Evolutionary conservation across 371 early-diverging fungal species (phyloP).

Genomic region (Syncephalastrum contaminatum): DNA sequence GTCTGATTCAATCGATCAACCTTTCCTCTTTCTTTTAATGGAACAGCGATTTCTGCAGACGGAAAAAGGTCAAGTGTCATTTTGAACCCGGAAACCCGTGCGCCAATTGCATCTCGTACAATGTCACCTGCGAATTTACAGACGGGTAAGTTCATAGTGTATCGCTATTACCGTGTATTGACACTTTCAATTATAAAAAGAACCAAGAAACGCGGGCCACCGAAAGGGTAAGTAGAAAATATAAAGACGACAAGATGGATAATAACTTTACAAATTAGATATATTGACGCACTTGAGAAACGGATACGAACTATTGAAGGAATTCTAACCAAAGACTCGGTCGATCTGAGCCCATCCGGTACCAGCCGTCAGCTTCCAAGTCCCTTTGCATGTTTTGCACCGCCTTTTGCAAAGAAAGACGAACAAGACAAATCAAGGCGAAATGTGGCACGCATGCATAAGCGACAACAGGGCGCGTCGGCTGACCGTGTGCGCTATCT

Average conservation of each 20-base stretch:
- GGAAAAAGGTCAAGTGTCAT: constrained; percentile 36
- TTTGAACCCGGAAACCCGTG: constrained; percentile 29
- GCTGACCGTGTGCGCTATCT: constrained; percentile 37
- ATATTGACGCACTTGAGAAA: constrained; percentile 47
- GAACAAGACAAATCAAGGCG: background rate
- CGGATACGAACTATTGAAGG: constrained; percentile 40
- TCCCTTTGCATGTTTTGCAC: background rate
- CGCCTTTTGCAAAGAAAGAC: constrained; percentile 1
- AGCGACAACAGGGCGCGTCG: constrained; percentile 7
- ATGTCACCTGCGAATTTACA: constrained; percentile 27
- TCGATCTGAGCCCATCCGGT: background rate
- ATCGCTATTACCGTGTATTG: background rate
- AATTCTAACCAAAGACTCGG: background rate
- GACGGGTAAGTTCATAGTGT: constrained; percentile 6
- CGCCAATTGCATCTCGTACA: constrained; percentile 31
- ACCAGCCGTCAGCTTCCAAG: background rate
- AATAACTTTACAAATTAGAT: constrained; percentile 14
- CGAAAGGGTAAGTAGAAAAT: constrained; percentile 26
- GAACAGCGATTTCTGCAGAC: constrained; percentile 39
- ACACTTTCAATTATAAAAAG: constrained; percentile 4
- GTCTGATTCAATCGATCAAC: no score
- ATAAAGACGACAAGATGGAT: background rate
- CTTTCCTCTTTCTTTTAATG: background rate
- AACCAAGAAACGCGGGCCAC: constrained; percentile 35
- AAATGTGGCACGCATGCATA: background rate